Conservation (phyloP, 192 early-diverging fungal species). For the Rhizophagus prolifer region DNA sequence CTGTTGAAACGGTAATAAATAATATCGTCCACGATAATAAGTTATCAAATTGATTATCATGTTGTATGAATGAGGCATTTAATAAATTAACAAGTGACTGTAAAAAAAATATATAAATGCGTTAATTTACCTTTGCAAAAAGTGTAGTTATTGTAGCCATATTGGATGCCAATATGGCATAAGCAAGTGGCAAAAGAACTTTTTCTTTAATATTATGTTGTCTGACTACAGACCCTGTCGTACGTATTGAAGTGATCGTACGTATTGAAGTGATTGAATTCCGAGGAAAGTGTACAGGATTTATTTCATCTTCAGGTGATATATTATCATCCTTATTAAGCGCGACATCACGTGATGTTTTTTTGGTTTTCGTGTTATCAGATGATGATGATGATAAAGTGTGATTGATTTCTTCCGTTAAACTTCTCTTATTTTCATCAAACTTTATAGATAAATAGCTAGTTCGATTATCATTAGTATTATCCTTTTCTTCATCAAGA, state of each 20-base stretch:
- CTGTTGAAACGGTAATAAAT: conserved; percentile 70
- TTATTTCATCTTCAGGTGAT: not conserved
- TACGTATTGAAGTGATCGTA: not conserved
- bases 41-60: conserved; percentile 72
- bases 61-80: conserved; percentile 59
- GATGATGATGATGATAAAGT: not conserved
- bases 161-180: conserved; percentile 71
- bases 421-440: not conserved
- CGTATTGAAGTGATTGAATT: not conserved
- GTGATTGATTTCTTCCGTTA: not conserved
- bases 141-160: conserved; percentile 77
- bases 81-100: conserved; percentile 70
- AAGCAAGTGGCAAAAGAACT: conserved; percentile 64
- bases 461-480: too few species aligned
- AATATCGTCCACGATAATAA: conserved; percentile 67
- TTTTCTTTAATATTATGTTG: conserved; percentile 12
- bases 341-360: not conserved
- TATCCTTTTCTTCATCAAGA: too few species aligned
- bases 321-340: not conserved
- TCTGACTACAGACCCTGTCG: conserved; percentile 33
- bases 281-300: not conserved
- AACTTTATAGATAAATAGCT: not conserved
- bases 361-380: not conserved
- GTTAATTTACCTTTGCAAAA: conserved; percentile 61
- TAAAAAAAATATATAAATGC: not conserved